phyloP scores from a whole-genome alignment of 805 yeast species.

The Myxozyma udenii region DNA sequence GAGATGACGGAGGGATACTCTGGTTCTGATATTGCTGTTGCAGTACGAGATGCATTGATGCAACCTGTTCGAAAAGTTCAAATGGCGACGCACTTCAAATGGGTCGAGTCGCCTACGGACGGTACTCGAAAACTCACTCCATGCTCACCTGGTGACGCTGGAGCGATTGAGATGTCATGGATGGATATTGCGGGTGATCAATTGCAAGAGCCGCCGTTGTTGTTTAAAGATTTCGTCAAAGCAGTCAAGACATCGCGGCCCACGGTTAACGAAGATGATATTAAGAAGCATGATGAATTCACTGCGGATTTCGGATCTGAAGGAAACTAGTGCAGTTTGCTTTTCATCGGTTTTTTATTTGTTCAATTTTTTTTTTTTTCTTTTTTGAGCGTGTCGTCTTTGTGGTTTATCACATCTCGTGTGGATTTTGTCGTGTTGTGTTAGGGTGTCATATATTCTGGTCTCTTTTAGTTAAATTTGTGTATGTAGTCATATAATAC shows the following conservation, averaged over 20 bases:
- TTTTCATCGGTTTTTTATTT: not conserved
- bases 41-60: slow-evolving; percentile 96
- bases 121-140: slow-evolving; percentile 63
- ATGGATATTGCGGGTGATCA: slow-evolving; percentile 86
- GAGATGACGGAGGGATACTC: slow-evolving; percentile 96
- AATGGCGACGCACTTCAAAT: slow-evolving; percentile 90
- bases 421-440: too few species aligned
- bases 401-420: too few species aligned
- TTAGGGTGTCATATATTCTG: too few species aligned
- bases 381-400: not conserved
- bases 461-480: too few species aligned
- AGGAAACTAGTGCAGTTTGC: slow-evolving; percentile 56
- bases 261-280: slow-evolving; percentile 84
- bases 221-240: slow-evolving; percentile 87
- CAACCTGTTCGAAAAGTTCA: slow-evolving; percentile 95
- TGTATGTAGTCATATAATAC: too few species aligned
- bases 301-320: slow-evolving; percentile 97
- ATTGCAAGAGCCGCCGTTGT: slow-evolving; percentile 81
- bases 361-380: not conserved
- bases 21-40: slow-evolving; percentile 95
- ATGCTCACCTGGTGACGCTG: slow-evolving; percentile 93
- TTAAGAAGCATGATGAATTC: slow-evolving; percentile 77
- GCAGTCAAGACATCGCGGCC: slow-evolving; percentile 91
- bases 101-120: slow-evolving; percentile 39
- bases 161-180: slow-evolving; percentile 90